Evolutionary conservation across 2,329 filamentous ascomycete species (phyloP), one percentile per base, ranked within the genome.

Genomic region (Chaetomium strumarium): DNA sequence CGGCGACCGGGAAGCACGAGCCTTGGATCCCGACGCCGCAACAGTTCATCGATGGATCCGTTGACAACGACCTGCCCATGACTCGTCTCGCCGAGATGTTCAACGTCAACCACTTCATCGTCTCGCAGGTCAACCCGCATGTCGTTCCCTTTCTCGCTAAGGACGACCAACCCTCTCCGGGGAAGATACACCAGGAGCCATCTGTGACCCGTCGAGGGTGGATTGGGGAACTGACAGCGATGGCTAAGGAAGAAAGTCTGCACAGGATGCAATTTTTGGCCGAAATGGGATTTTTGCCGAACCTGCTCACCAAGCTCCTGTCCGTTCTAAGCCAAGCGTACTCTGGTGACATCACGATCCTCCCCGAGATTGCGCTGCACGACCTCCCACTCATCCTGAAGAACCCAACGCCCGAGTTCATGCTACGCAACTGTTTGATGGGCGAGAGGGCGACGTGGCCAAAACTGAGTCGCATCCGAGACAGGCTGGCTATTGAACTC

Each of bases 51-150:
- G 92, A 97, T 66, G 92, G 92, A 1, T 96, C 91, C 1, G 89
- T 97, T 19, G 90, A 96, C 66, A 93, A 93, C 55, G 92, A 97
- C 67, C 75, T 97, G 2, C 92, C 92, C 1, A 95, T 95, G 83
- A 90, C 86, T 17, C 82, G 89, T 2, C 75, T 97, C 14, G 84
- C 90, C 1, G 90, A 96, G 65, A 91, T 96, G 86, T 96, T 96
- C 75, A 96, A 96, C 64, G 91, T 96, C 66, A 96, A 96, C 64
- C 92, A 96, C 66, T 96, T 96, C 65, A 96, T 97, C 60, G 92
- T 96, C 16, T 96, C 90, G 0, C 92, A 97, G 67, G 90, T 96
- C 46, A 97, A 97, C 63, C 92, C 92, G 0, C 92, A 97, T 62
- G 88, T 96, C 9, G 82, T 95, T 0, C 89, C 90, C 0, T 96